A percentile compares a stretch with the other conserved stretches of the same genome.
phyloP scores from a whole-genome alignment of 2,329 filamentous ascomycete species.

The Seiridium unicorne region DNA sequence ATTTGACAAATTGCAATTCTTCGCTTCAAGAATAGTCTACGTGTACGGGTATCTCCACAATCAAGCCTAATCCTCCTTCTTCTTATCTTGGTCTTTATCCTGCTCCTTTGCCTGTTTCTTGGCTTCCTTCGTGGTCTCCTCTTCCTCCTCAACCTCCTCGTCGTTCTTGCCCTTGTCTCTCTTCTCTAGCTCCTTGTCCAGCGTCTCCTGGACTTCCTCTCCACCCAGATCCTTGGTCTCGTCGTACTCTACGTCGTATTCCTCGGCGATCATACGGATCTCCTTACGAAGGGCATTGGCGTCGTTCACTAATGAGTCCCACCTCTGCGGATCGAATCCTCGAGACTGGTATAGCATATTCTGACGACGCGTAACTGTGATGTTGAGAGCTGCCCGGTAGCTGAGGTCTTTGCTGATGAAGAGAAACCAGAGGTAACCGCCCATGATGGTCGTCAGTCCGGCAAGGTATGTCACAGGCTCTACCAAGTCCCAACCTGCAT shows the following conservation, averaged over 20 bases:
- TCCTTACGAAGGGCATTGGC: constrained; percentile 75
- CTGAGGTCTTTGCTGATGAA: constrained; percentile 89
- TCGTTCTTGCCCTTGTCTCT: constrained; percentile 34
- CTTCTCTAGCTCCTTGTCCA: constrained; percentile 51
- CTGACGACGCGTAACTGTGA: constrained; percentile 80
- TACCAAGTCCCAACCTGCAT: constrained; percentile 86
- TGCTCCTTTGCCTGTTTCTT: constrained; percentile 20
- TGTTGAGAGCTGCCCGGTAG: constrained; percentile 82
- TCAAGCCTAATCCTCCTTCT: neutral
- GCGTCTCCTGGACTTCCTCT: constrained; percentile 56
- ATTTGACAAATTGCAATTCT: neutral
- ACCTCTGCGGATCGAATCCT: constrained; percentile 73
- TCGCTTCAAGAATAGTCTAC: neutral
- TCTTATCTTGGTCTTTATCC: neutral
- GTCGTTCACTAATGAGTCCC: constrained; percentile 78
- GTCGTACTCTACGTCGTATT: constrained; percentile 91
- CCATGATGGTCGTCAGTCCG: constrained; percentile 81
- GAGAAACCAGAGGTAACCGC: constrained; percentile 89
- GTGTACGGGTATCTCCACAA: constrained; percentile 9
- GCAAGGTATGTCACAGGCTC: constrained; percentile 89
- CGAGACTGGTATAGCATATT: constrained; percentile 70
- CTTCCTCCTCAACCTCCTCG: constrained; percentile 35
- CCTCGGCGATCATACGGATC: constrained; percentile 75
- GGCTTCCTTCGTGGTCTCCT: constrained; percentile 31
- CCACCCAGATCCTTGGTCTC: constrained; percentile 70